These are phyloP conservation scores for Starmerella khaoyaiensis DNA, from an alignment of 805 yeast genomes.

Conservation along the genomic window DNA sequence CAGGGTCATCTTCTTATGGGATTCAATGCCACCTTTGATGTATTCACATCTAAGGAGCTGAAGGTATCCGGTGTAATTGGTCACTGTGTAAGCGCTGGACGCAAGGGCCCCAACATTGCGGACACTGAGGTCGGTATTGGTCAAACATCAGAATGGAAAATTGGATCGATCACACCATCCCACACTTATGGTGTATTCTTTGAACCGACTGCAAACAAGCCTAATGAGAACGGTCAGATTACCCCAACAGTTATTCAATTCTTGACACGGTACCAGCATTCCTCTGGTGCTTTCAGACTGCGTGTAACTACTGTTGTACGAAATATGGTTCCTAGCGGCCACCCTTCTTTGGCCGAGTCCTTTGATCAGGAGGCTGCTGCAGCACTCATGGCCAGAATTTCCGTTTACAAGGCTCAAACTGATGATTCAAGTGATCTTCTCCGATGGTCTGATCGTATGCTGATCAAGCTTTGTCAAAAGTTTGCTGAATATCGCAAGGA, in stretches of 20 bases:
- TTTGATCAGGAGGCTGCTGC: slow-evolving; percentile 99
- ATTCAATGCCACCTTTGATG: slow-evolving; percentile 77
- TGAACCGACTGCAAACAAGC: slow-evolving; percentile 41
- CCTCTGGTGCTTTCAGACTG: slow-evolving; percentile 79
- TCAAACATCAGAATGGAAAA: slow-evolving; percentile 76
- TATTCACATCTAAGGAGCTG: slow-evolving; percentile 74
- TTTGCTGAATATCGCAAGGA: slow-evolving; percentile 89
- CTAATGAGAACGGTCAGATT: slow-evolving; percentile 22
- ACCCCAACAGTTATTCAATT: slow-evolving; percentile 46
- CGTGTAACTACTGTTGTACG: slow-evolving; percentile 78
- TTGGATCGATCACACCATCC: slow-evolving; percentile 73
- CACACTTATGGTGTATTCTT: slow-evolving; percentile 84
- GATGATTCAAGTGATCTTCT: slow-evolving; percentile 79
- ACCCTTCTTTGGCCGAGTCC: slow-evolving; percentile 43
- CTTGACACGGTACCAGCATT: slow-evolving; percentile 84
- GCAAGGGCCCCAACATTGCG: slow-evolving; percentile 56
- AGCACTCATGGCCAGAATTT: slow-evolving; percentile 79
- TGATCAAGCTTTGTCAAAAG: slow-evolving; percentile 79
- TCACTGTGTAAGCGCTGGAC: slow-evolving; percentile 60
- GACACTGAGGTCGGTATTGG: slow-evolving; percentile 93
- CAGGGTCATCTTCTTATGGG: slow-evolving; percentile 82
- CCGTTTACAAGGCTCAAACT: slow-evolving; percentile 66
- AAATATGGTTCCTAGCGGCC: slow-evolving; percentile 41
- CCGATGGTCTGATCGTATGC: slow-evolving; percentile 87
- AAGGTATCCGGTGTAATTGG: slow-evolving; percentile 91